Conservation (phyloP, 495 filamentous ascomycete genomes). For the Xylaria cubensis region DNA sequence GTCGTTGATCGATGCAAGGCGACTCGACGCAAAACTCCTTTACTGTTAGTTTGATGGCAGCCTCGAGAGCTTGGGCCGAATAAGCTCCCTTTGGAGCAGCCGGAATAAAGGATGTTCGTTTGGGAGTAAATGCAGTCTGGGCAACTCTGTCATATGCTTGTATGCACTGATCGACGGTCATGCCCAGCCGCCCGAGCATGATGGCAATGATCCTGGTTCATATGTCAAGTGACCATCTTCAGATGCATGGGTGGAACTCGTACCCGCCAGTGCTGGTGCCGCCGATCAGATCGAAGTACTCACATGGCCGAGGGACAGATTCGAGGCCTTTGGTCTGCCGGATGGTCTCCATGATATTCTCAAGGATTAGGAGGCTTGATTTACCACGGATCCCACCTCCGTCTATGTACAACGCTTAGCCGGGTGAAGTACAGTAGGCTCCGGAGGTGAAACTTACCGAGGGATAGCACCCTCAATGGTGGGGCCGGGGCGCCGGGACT, state of each 20-base stretch:
- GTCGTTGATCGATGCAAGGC: constrained; percentile 17
- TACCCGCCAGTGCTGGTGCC: constrained; percentile 47
- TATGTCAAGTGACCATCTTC: neutral
- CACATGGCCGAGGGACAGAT: constrained; percentile 36
- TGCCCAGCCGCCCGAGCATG: constrained; percentile 44
- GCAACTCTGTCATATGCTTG: constrained; percentile 35
- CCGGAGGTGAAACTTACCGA: constrained; percentile 14
- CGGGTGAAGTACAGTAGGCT: neutral
- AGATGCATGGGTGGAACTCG: neutral
- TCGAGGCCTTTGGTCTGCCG: constrained; percentile 27
- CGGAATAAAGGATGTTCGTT: neutral
- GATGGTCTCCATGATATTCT: constrained; percentile 40
- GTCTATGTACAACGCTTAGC: constrained; percentile 30
- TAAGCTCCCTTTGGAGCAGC: constrained; percentile 29
- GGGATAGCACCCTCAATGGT: constrained; percentile 26
- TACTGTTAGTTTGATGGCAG: constrained; percentile 32
- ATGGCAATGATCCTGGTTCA: constrained; percentile 43
- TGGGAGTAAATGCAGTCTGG: constrained; percentile 34
- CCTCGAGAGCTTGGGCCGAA: constrained; percentile 35
- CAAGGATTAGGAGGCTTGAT: constrained; percentile 42
- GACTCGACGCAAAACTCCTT: constrained; percentile 23
- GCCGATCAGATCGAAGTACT: constrained; percentile 45
- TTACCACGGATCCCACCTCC: constrained; percentile 47
- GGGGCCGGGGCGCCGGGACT: neutral
- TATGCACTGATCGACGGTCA: constrained; percentile 41